These are phyloP conservation scores for Leccinum subtestaceum DNA, from an alignment of 768 basidiomycete genomes.

Conservation along the genomic window DNA sequence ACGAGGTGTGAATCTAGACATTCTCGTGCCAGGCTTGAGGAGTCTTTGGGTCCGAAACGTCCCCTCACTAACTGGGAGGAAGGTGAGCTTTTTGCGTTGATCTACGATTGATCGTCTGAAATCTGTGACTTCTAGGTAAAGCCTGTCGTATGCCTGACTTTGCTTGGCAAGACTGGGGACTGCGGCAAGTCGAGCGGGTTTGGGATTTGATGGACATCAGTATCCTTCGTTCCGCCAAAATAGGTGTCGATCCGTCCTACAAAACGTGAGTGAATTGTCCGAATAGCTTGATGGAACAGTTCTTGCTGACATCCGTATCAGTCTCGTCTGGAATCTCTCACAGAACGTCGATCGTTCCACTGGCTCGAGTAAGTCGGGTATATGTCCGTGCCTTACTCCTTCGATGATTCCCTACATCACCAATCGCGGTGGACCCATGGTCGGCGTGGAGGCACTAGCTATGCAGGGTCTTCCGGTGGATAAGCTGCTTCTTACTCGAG, in stretches of 20 bases:
- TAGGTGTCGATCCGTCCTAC: conserved; percentile 81
- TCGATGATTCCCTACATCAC: conserved; percentile 97
- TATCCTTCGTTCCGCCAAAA: conserved; percentile 73
- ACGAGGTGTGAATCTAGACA: conserved; percentile 90
- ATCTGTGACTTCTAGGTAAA: conserved; percentile 48
- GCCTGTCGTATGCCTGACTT: conserved; percentile 84
- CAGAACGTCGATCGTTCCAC: conserved; percentile 95
- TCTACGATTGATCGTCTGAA: background rate
- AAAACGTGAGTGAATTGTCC: conserved; percentile 66
- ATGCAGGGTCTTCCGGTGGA: conserved; percentile 95
- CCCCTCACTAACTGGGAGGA: conserved; percentile 94
- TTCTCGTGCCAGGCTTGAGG: conserved; percentile 81
- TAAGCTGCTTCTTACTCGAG: conserved; percentile 86
- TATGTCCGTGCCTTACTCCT: conserved; percentile 91
- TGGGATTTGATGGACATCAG: conserved; percentile 95
- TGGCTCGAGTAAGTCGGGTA: conserved; percentile 75
- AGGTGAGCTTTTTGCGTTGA: conserved; percentile 43
- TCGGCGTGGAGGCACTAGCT: conserved; percentile 87
- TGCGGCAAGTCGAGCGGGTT: conserved; percentile 90
- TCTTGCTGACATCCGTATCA: conserved; percentile 28
- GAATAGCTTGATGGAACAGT: background rate
- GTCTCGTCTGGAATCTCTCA: conserved; percentile 92
- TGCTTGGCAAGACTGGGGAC: conserved; percentile 92
- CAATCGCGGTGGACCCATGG: conserved; percentile 93
- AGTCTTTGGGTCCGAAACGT: conserved; percentile 75